Conservation (phyloP, 306 rosid species). For the Elaeagnus macrophylla region DNA sequence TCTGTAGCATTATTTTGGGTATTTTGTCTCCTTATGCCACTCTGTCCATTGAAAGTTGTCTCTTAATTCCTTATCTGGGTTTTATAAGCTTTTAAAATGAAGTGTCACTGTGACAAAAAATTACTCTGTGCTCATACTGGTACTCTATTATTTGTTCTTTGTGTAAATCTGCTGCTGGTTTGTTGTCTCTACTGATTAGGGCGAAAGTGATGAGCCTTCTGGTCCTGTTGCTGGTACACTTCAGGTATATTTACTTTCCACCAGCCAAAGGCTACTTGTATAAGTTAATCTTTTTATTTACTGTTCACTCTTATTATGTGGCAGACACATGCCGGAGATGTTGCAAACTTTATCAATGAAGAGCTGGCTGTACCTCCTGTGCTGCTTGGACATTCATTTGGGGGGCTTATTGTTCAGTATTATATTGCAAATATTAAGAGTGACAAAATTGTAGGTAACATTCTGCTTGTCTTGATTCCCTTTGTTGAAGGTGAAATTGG, state of each 20-base stretch:
- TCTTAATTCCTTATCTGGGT: neutral
- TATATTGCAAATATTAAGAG: conserved; percentile 47
- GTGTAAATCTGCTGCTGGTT: conserved; percentile 13
- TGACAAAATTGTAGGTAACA: conserved; percentile 37
- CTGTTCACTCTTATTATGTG: conserved; percentile 31
- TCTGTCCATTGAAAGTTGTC: neutral
- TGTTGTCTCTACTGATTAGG: conserved; percentile 32
- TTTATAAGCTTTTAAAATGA: neutral
- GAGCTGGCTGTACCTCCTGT: conserved; percentile 48
- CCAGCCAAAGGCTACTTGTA: neutral
- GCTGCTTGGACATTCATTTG: conserved; percentile 84
- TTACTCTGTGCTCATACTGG: conserved; percentile 2
- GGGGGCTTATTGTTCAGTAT: conserved; percentile 77
- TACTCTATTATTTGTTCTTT: conserved; percentile 1
- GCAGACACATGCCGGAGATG: conserved; percentile 83
- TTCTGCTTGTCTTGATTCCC: conserved; percentile 12
- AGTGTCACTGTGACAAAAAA: neutral
- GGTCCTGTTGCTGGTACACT: conserved; percentile 78
- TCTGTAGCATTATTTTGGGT: neutral
- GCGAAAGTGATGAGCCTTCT: conserved; percentile 78
- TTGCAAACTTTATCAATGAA: conserved; percentile 61
- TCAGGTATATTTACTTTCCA: conserved; percentile 39
- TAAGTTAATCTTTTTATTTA: conserved; percentile 15
- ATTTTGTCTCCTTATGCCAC: neutral
- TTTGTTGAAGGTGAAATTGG: neutral